Base-by-base conservation (phyloP, 1,284 basidiomycete genomes). In the Pholiota adiposa region DNA sequence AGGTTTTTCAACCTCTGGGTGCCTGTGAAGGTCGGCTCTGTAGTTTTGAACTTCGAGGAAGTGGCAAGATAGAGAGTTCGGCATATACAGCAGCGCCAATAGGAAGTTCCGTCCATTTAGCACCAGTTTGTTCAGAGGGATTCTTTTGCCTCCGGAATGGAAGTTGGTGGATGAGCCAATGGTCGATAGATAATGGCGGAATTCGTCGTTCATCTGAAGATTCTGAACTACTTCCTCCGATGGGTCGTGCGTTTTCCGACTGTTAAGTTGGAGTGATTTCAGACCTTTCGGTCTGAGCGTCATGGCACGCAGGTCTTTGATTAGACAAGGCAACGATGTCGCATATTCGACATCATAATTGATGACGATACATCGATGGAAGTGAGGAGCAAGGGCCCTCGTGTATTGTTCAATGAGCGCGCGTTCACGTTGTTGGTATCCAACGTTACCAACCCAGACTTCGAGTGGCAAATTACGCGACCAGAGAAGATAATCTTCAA, bases 331-430 rank as follows among this genome's bases (percentile, higher is more conserved):
- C 8, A 60, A 46, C 9, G 59, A 56, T 16, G 59, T 56, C 14
- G 54, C 46, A 19, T 56, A 60, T 8, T 23, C 38, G 23, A 60
- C 49, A 9, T 56, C 23, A 27, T 60, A 60, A 31, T 56, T 54
- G 18, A 60, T 56, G 18, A 56, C 33, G 8, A 19, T 56, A 41
- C 59, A 60, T n/a, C 59, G 54, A 25, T 48, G 51, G 7, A 60
- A 19, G 23, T 60, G 59, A 6, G 59, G 54, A 23, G 33, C n/a
- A 18, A 60, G 54, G 4, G 51, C 23, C 5, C 18, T 31, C 1
- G 59, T 60, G 31, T 60, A 60, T 25, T 53, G 36, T 4, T 27
- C 43, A 18, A 56, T 34, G 19, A 60, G 23, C 4, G 31, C 21
- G 19, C 59, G 29, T 29, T 60, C 59, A 40, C 29, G 31, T 2